Evolutionary conservation across 257 asterid genomes (phyloP).

Genomic region (Rauvolfia tetraphylla): DNA sequence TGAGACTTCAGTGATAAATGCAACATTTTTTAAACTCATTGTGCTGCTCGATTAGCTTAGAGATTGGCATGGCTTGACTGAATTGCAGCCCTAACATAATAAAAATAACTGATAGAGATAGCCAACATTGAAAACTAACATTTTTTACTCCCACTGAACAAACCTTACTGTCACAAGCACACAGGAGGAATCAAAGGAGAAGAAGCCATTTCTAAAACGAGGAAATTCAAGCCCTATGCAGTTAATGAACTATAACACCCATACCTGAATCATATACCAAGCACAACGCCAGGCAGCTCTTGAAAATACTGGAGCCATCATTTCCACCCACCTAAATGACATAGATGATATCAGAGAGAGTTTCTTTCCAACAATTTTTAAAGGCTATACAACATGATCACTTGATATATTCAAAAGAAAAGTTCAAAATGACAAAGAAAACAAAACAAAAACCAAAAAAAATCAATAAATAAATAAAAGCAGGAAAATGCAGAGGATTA

Average conservation of each 20-base stretch:
- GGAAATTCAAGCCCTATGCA: not conserved
- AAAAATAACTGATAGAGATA: not conserved
- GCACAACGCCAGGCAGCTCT: slow-evolving; percentile 89
- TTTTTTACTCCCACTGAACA: not conserved
- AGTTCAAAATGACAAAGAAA: not conserved
- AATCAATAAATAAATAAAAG: too few species aligned
- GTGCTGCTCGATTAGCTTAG: too few species aligned
- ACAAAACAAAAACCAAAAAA: not conserved
- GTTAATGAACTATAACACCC: not conserved
- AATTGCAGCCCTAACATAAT: not conserved
- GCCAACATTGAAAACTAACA: not conserved
- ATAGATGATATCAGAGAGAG: not conserved
- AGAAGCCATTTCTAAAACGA: not conserved
- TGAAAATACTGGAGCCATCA: slow-evolving; percentile 98
- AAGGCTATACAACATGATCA: not conserved
- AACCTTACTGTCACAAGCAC: not conserved
- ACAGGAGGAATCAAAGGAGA: not conserved
- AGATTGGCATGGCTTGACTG: too few species aligned
- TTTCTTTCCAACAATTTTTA: not conserved
- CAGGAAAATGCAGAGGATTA: slow-evolving; percentile 3
- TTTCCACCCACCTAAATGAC: slow-evolving; percentile 84
- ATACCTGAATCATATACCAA: slow-evolving; percentile 93
- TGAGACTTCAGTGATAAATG: not conserved
- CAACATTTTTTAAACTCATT: not conserved
- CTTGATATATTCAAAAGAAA: not conserved